These are phyloP conservation scores for Pleurotus pulmonarius DNA, from an alignment of 768 basidiomycete species.

Conservation along the genomic window DNA sequence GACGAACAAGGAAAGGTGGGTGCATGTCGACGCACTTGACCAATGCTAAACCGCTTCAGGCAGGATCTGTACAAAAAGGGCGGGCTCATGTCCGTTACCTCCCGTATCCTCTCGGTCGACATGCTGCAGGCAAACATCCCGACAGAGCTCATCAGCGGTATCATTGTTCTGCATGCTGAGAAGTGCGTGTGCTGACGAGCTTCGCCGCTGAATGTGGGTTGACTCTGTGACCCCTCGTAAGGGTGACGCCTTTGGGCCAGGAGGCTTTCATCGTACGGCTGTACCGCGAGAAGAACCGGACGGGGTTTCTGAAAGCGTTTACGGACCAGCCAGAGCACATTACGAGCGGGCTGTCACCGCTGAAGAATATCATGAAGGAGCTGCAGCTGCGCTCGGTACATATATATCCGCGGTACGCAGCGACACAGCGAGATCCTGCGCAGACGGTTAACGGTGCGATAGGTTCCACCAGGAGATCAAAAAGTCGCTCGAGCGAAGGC, in stretches of 20 bases:
- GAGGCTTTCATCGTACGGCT: conserved; percentile 94
- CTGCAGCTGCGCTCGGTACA: conserved; percentile 85
- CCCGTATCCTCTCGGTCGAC: conserved; percentile 92
- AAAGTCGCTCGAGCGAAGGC: conserved; percentile 71
- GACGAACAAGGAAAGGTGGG: conserved; percentile 71
- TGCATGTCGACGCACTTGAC: conserved; percentile 1
- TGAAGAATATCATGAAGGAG: conserved; percentile 91
- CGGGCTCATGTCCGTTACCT: conserved; percentile 88
- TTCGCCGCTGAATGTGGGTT: background rate
- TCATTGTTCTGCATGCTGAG: conserved; percentile 90
- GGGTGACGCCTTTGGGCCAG: conserved; percentile 77
- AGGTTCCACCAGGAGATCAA: conserved; percentile 93
- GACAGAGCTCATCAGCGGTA: conserved; percentile 79
- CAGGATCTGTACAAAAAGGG: conserved; percentile 85
- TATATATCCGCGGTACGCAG: conserved; percentile 80
- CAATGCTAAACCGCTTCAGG: conserved; percentile 34
- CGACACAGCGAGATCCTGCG: background rate
- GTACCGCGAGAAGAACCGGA: conserved; percentile 84
- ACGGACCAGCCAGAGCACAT: conserved; percentile 97
- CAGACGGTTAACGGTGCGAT: background rate
- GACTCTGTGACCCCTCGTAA: conserved; percentile 24
- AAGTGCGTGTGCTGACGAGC: conserved; percentile 40
- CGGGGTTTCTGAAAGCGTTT: conserved; percentile 94
- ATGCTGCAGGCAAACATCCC: conserved; percentile 88
- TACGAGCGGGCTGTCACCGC: conserved; percentile 85